Evolutionary conservation across 1,284 basidiomycete species (phyloP), one percentile per base, ranked within the genome.

Genomic region (Papiliotrema terrestris): DNA sequence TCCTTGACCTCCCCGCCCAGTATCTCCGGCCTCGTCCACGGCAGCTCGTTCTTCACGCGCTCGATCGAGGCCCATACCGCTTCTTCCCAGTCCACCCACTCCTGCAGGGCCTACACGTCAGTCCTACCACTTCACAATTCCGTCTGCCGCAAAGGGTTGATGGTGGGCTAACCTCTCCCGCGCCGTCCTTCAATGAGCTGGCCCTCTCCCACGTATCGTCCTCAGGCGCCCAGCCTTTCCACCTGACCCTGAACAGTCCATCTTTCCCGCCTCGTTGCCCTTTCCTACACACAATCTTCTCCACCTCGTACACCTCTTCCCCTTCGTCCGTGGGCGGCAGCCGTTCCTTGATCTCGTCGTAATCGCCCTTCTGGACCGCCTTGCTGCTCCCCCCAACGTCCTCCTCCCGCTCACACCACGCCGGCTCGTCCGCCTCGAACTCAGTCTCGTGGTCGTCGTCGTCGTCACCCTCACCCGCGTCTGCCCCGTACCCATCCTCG

Each of bases 191-290:
- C 11, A 69, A 49, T 11, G 51, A 37, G 25, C 38, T 41, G 25
- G 44, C 57, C 14, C 52, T 52, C 60, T 70, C 62, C 62, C 63
- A 70, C 11, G 66, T 68, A 57, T 70, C 68, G n/a, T 67, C 65
- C 46, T 68, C 66, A 0, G 66, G 68, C 20, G 59, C 37, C 46
- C 57, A 70, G 0, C 68, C 68, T 47, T 58, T 66, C 68, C 68
- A 68, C n/a, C 68, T 58, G 14, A 70, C 66, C n/a, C 68, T 59
- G 45, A 63, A 68, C 23, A 51, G 45, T 14, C 48, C 56, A 52
- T 55, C 41, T 41, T 51, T 54, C 43, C 54, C 55, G 14, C 11
- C 47, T 37, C 55, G 37, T 19, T 23, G 39, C 0, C 59, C 63
- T 11, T 53, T 45, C 20, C 62, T 58, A n/a, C 55, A 55, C 2